phyloP scores from a whole-genome alignment of 2,329 filamentous ascomycete species.

The Alternaria gaisen region DNA sequence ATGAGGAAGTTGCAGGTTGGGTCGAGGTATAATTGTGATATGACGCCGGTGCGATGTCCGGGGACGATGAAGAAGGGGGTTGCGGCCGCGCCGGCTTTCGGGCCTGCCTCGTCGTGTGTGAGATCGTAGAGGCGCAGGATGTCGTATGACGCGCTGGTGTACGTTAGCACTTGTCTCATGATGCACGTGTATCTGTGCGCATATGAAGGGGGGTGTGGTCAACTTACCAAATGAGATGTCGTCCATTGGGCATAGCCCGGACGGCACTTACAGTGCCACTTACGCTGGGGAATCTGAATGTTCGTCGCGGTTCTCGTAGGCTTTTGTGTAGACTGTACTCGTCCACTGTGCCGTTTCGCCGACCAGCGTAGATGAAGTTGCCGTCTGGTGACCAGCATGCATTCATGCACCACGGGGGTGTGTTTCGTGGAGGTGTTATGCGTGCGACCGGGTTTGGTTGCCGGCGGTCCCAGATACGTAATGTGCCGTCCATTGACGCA shows the following conservation, averaged over 20 bases:
- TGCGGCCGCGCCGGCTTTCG: conserved; percentile 71
- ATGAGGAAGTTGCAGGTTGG: conserved; percentile 90
- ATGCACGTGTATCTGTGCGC: not conserved
- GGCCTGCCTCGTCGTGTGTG: conserved; percentile 63
- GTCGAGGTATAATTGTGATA: conserved; percentile 86
- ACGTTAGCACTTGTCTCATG: conserved; percentile 19
- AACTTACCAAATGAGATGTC: conserved; percentile 83
- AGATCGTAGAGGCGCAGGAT: conserved; percentile 94
- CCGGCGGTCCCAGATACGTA: conserved; percentile 93
- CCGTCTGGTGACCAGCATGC: conserved; percentile 96
- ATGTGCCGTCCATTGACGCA: conserved; percentile 83
- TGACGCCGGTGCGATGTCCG: conserved; percentile 86
- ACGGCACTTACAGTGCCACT: conserved; percentile 91
- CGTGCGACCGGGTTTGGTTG: conserved; percentile 79
- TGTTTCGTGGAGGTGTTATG: conserved; percentile 75
- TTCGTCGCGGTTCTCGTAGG: conserved; percentile 76
- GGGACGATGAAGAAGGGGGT: conserved; percentile 97
- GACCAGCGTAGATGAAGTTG: conserved; percentile 91
- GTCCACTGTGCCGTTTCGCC: conserved; percentile 91
- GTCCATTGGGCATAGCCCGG: conserved; percentile 88
- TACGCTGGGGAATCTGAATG: conserved; percentile 86
- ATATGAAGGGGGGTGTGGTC: not conserved
- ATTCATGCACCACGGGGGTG: conserved; percentile 97
- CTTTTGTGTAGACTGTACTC: conserved; percentile 89
- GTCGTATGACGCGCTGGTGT: conserved; percentile 80